Evolutionary conservation across 164 flowering plant genomes (phyloP).

Genomic region (grape (Vitis vinifera)): ASM3070453v1 NC_081818.1:9281501-9282000

Average conservation of each 20-base stretch:
- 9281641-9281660: conserved; percentile 1
- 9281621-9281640: neutral
- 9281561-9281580: neutral
- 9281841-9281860: neutral
- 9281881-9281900: conserved; percentile 2
- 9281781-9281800: neutral
- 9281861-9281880: neutral
- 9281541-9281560: neutral
- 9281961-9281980: too few species aligned
- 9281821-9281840: neutral
- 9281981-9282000: too few species aligned
- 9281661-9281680: neutral
- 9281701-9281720: neutral
- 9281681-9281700: neutral
- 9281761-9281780: neutral
- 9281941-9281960: too few species aligned
- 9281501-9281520: neutral
- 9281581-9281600: neutral
- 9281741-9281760: neutral
- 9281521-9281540: neutral
- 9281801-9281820: neutral
- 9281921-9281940: too few species aligned
- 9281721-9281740: neutral
- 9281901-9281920: neutral
- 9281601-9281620: neutral